Percentiles rank a stretch among this genome's conserved stretches.
These are phyloP conservation scores for Cyclocybe aegerita DNA, from an alignment of 768 basidiomycete species.

Conservation along the genomic window DNA sequence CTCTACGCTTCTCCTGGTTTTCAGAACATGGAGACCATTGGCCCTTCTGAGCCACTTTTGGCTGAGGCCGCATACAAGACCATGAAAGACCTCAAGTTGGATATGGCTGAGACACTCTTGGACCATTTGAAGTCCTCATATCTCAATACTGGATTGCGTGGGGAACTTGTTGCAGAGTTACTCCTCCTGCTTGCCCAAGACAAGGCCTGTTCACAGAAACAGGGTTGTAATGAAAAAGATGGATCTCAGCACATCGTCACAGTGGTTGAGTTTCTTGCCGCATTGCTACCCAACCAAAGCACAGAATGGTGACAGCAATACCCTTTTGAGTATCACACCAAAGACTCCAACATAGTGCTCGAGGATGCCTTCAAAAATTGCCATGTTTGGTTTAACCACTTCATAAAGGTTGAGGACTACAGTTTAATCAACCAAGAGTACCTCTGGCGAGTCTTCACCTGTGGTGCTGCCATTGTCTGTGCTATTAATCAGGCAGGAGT, in stretches of 20 bases:
- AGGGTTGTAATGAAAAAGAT: neutral
- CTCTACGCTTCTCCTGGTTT: constrained; percentile 14
- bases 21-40: constrained; percentile 18
- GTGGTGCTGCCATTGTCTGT: constrained; percentile 28
- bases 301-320: no score
- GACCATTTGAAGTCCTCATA: constrained; percentile 6
- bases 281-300: neutral
- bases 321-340: no score
- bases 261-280: constrained; percentile 12
- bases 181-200: constrained; percentile 23
- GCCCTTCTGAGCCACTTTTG: constrained; percentile 26
- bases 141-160: constrained; percentile 20
- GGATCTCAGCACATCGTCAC: neutral
- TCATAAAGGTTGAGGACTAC: constrained; percentile 23
- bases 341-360: no score
- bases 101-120: constrained; percentile 3
- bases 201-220: constrained; percentile 3
- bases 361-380: constrained; percentile 15
- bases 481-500: constrained; percentile 18
- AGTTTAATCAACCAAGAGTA: constrained; percentile 15
- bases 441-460: constrained; percentile 19
- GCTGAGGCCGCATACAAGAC: constrained; percentile 23
- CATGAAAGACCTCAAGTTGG: constrained; percentile 8
- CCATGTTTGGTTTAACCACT: constrained; percentile 27
- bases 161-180: constrained; percentile 18